These are phyloP conservation scores for Venturia effusa DNA, from an alignment of 2,329 filamentous ascomycete genomes.

Conservation along the genomic window DNA sequence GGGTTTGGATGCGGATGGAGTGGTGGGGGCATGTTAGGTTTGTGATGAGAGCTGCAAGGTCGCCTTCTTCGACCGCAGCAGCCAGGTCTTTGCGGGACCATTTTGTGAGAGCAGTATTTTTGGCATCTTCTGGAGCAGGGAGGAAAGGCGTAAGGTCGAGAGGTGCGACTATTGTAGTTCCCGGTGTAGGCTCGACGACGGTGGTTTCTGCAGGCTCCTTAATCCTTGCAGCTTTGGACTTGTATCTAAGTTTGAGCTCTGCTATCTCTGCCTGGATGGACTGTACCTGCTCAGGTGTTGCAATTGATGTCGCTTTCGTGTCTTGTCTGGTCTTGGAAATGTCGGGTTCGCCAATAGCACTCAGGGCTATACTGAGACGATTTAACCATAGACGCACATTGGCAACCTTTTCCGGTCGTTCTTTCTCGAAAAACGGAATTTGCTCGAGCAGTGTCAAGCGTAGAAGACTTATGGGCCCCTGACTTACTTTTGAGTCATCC, in stretches of 20 bases:
- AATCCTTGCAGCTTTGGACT: not conserved
- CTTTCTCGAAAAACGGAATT: slow-evolving; percentile 32
- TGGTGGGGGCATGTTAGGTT: slow-evolving; percentile 65
- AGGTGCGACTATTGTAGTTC: not conserved
- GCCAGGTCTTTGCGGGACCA: slow-evolving; percentile 72
- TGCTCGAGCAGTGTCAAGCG: slow-evolving; percentile 17
- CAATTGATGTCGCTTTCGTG: not conserved
- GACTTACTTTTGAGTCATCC: slow-evolving; percentile 12
- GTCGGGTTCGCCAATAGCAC: not conserved
- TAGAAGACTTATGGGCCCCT: slow-evolving; percentile 13
- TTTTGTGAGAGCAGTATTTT: slow-evolving; percentile 37
- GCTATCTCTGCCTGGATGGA: not conserved
- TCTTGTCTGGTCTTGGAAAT: not conserved
- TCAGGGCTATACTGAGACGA: not conserved
- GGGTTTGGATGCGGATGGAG: slow-evolving; percentile 69
- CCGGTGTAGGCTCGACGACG: not conserved
- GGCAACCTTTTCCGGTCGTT: slow-evolving; percentile 2
- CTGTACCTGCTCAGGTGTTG: not conserved
- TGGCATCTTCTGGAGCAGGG: slow-evolving; percentile 31
- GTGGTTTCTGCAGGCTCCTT: not conserved
- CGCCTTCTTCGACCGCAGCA: slow-evolving; percentile 67
- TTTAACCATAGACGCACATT: not conserved
- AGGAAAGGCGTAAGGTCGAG: slow-evolving; percentile 13
- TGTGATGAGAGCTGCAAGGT: slow-evolving; percentile 57
- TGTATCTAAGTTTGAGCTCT: not conserved